phyloP scores from a whole-genome alignment of 1,139 yeast species.

The Saccharomyces hybrid region DNA sequence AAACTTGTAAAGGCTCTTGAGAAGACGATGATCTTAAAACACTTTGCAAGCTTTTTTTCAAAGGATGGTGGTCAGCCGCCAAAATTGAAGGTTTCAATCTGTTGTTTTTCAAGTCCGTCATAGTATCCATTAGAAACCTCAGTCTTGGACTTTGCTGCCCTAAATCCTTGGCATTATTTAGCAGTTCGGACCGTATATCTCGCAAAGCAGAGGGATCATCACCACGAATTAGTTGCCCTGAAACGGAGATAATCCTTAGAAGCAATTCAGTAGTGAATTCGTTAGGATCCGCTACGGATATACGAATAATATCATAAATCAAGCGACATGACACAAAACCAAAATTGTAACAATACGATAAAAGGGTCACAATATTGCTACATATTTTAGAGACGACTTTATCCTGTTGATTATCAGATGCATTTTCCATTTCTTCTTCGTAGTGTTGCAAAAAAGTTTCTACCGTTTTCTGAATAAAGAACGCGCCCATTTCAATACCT shows the following conservation, averaged over 20 bases:
- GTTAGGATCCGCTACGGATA: constrained; percentile 49
- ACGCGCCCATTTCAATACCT: constrained; percentile 90
- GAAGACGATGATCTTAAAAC: constrained; percentile 37
- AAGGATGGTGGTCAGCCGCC: constrained; percentile 31
- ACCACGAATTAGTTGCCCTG: constrained; percentile 78
- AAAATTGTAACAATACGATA: constrained; percentile 71
- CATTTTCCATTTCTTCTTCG: constrained; percentile 21
- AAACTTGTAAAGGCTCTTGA: constrained; percentile 76
- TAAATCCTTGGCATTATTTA: constrained; percentile 39
- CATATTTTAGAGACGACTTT: constrained; percentile 42
- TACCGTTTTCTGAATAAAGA: constrained; percentile 67
- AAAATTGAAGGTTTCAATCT: constrained; percentile 45
- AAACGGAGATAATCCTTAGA: constrained; percentile 58
- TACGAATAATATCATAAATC: constrained; percentile 64
- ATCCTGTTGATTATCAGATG: constrained; percentile 24
- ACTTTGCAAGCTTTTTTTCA: constrained; percentile 58
- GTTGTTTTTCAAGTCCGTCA: constrained; percentile 79
- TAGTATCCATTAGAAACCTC: constrained; percentile 75
- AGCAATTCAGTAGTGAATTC: constrained; percentile 74
- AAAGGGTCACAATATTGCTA: constrained; percentile 60
- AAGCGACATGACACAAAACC: constrained; percentile 67
- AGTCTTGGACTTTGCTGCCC: constrained; percentile 54
- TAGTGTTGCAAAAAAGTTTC: constrained; percentile 48
- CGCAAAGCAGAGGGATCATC: constrained; percentile 86
- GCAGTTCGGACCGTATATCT: constrained; percentile 60